These are phyloP conservation scores for Sechiopsis laciniata DNA, from an alignment of 306 rosid genomes.

Conservation along the genomic window DNA sequence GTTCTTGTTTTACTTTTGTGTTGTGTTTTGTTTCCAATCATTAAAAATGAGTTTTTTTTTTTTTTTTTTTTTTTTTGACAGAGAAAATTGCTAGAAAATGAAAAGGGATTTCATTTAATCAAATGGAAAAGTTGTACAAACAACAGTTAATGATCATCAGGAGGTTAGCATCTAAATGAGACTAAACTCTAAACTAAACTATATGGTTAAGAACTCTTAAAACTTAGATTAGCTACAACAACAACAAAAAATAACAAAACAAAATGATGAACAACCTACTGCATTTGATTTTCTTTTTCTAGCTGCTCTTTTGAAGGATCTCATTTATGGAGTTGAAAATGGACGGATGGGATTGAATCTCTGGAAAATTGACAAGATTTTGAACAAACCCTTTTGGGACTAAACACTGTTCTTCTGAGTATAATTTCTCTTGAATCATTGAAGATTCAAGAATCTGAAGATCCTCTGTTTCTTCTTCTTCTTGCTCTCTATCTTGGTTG, in stretches of 20 bases:
- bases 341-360: constrained; percentile 33
- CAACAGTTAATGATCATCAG: constrained; percentile 6
- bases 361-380: constrained; percentile 27
- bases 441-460: constrained; percentile 42
- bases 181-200: constrained; percentile 11
- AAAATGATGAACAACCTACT: constrained; percentile 3
- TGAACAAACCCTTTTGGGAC: constrained; percentile 41
- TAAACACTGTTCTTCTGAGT: constrained; percentile 56
- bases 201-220: not conserved
- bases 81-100: constrained; percentile 4
- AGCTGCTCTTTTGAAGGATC: constrained; percentile 11
- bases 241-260: constrained; percentile 1
- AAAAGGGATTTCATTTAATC: constrained; percentile 17
- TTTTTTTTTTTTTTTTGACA: not conserved
- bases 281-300: not conserved
- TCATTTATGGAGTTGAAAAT: constrained; percentile 35
- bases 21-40: no score
- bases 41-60: no score
- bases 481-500: constrained; percentile 23
- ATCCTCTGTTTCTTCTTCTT: constrained; percentile 20
- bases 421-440: constrained; percentile 60
- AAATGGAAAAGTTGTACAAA: not conserved
- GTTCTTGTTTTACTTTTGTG: no score
- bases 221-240: not conserved
- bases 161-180: constrained; percentile 15